Evolutionary conservation across 371 early-diverging fungal genomes (phyloP), one percentile per base, ranked within the genome.

Genomic region (Choanephora cucurbitarum): DNA sequence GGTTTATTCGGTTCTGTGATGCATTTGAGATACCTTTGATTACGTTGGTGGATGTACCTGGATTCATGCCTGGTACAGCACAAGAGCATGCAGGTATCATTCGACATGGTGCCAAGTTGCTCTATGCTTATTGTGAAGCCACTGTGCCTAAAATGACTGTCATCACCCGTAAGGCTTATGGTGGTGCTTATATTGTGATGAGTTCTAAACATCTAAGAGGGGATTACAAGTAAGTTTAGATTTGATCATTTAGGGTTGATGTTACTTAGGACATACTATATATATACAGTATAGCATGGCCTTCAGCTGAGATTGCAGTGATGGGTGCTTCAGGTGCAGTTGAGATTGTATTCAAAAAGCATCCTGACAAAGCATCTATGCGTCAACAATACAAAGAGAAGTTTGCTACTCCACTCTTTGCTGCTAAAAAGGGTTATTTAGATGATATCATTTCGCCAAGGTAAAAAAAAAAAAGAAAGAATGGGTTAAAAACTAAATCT

Each of bases 101-200:
- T 64, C 84, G 95, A n/a, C 91, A 98, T 69, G 98, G 98, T 44
- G 98, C 98, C 40, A 98, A 98, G 72, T 80, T 98, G 9, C 73
- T 98, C 32, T 96, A 94, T 66, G 98, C 98, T 23, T 98, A 93
- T 62, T 93, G 94, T 41, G 98, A 98, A 75, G 97, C 97, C 13
- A 98, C 98, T 7, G 96, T 95, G 6, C 98, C 98, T 42, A 98
- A 98, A 78, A 85, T 98, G 49, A 96, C 97, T 1, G 85, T 98
- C 21, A 96, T 96, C 55, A 94, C 94, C 14, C 81, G 97, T 15
- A 98, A 98, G 73, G 97, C 97, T 2, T 98, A 98, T 65, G 98
- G 98, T 56, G 98, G 98, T 34, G 98, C 98, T 2, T 96, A 98
- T 72, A 95, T 95, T 75, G 98, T 98, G 43, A 98, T 98, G 98